Evolutionary conservation across 1,284 basidiomycete species (phyloP).

Genomic region (Tranzscheliella williamsii): DNA sequence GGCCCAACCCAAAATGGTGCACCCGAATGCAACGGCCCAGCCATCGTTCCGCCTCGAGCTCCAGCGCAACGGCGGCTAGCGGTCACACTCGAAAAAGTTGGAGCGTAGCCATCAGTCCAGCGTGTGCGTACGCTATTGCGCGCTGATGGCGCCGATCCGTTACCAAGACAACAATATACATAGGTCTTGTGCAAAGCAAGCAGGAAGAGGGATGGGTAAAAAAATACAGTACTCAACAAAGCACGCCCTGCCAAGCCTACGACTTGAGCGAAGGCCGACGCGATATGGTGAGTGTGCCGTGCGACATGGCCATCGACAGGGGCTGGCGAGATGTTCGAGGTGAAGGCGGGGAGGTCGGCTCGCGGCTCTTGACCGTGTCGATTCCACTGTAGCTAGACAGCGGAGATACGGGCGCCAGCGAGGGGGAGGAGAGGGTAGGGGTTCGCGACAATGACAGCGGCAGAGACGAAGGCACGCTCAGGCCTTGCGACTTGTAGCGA

Average conservation of each 20-base stretch:
- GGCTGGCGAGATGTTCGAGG: background rate
- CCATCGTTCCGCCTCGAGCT: too few relatives aligned
- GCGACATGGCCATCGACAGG: background rate
- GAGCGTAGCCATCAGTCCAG: too few relatives aligned
- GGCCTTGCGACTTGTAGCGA: conserved; percentile 16
- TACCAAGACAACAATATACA: too few relatives aligned
- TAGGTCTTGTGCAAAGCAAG: too few relatives aligned
- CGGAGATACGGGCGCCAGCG: background rate
- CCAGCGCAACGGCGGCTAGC: too few relatives aligned
- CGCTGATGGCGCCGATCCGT: too few relatives aligned
- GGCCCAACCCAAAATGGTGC: too few relatives aligned
- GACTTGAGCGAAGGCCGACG: background rate
- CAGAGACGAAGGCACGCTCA: conserved; percentile 24
- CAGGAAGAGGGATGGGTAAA: background rate
- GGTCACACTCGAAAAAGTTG: too few relatives aligned
- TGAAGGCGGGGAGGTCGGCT: background rate
- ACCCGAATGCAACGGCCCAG: too few relatives aligned
- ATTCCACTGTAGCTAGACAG: background rate
- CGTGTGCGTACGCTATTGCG: too few relatives aligned
- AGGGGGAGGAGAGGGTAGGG: conserved; percentile 10
- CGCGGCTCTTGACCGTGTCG: background rate
- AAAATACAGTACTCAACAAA: background rate
- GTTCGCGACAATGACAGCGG: conserved; percentile 8
- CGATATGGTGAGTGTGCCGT: background rate
- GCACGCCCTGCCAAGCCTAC: background rate